These are phyloP conservation scores for Pulveroboletus sp. DNA, from an alignment of 1,284 basidiomycete genomes.

Conservation along the genomic window DNA sequence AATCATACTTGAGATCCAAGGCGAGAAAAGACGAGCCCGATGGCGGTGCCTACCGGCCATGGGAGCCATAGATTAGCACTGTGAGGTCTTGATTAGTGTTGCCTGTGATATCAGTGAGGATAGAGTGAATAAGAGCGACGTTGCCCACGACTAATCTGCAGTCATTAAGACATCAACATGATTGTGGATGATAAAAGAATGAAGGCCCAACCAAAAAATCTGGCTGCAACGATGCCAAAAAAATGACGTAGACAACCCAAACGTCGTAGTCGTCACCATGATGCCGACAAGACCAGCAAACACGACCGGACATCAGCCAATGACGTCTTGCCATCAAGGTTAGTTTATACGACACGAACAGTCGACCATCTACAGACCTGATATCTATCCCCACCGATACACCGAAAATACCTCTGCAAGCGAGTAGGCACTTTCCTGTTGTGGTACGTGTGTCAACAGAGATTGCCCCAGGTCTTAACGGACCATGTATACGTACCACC, in stretches of 20 bases:
- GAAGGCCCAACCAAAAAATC: conserved; percentile 18
- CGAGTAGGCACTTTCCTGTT: conserved; percentile 62
- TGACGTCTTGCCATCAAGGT: conserved; percentile 40
- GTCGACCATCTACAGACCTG: conserved; percentile 44
- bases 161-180: not conserved
- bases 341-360: not conserved
- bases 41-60: conserved; percentile 23
- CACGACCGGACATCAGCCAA: conserved; percentile 62
- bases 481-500: conserved; percentile 44
- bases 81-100: conserved; percentile 60
- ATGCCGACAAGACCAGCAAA: conserved; percentile 55
- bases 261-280: conserved; percentile 48
- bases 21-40: conserved; percentile 16
- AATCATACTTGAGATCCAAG: not conserved
- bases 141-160: conserved; percentile 60
- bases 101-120: conserved; percentile 61
- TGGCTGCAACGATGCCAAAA: conserved; percentile 37
- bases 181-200: too few relatives aligned
- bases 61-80: conserved; percentile 44
- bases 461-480: not conserved
- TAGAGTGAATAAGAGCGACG: conserved; percentile 52
- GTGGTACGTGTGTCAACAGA: not conserved
- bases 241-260: conserved; percentile 58
- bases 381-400: conserved; percentile 61
- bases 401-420: conserved; percentile 60